Base-by-base conservation (phyloP, 495 filamentous ascomycete species). In the Penicillium roqueforti region DNA sequence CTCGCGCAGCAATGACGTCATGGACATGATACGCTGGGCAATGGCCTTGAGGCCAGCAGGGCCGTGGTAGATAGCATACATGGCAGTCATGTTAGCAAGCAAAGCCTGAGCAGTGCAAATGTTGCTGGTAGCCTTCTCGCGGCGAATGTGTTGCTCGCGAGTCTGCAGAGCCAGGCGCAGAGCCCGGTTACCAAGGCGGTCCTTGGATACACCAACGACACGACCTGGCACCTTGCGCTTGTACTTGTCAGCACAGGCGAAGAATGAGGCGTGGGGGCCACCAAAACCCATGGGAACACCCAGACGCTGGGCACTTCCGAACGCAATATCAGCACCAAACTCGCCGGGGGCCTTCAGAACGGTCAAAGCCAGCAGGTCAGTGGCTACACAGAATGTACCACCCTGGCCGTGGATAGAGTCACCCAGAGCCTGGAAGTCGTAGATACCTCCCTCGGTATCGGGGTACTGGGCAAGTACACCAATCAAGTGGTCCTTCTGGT, bases 121-220 rank as follows among this genome's bases (percentile, higher is more conserved):
- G 70, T 98, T 98, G 77, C 91, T 96, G 6, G 93, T 98, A 2
- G 93, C 93, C 80, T 98, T 98, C 71, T 98, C 93, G 62, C 93
- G 82, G 60, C 93, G 81, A 68, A 98, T 98, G 66, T 98, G 93
- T 71, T 98, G 93, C 73, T 98, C 93, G 65, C 93, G 77, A 11
- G 93, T 98, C 73, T 98, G 93, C 40, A 98, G 73, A 20, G 93
- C 88, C 63, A 98, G 74, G 64, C 93, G 77, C 58, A 93, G 84
- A n/a, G 93, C 93, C 13, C 80, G 83, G 56, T 88, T 82, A 7
- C 93, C 93, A 7, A 92, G 74, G 50, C 93, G 79, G 63, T 98
- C 93, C 71, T 95, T 95, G 36, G 93, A 96, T 1, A 97, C 83
- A 57, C 93, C 93, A 49, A 98, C 85, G 25, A 98, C 74, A 59